Evolutionary conservation across 192 early-diverging fungal species (phyloP), one percentile per base, ranked within the genome.

Genomic region (Dissophora globulifera): DNA sequence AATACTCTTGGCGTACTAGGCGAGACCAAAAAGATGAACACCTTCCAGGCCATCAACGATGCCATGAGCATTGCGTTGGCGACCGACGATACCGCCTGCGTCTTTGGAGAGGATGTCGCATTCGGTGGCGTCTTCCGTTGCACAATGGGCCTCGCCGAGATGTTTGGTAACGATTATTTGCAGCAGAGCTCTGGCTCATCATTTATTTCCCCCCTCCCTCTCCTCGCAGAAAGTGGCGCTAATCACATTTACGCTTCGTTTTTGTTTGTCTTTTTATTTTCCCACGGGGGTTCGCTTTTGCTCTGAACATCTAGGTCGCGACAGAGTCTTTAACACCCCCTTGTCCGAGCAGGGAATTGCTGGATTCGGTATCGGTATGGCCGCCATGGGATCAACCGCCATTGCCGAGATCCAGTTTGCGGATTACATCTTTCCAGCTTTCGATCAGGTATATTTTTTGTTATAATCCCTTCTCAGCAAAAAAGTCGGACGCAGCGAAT

Each of bases 351-450:
- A 98, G 67, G 97, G 93, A 31, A 93, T 98, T 64, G 93, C 91
- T 25, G 97, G 96, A 31, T 98, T 98, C 78, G 96, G 84, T 11
- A 94, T 98, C 60, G 97, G 97, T 29, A 86, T 97, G 87, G 97
- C 97, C 3, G 82, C 96, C 19, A 90, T 94, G 66, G 97, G 97
- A 20, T 92, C 94, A 67, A 97, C 96, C 19, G 94, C 97, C 43
- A 94, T 98, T 70, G 97, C 97, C 26, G 97, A 98, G 79, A 97
- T 98, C 27, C 97, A 98, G 83, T 98, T 98, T 82, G 97, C 95
- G 5, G 97, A 99, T 82, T 99, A 99, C 66, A 94, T 99, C 15
- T 97, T 93, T 79, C 97, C 97, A 5, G 97, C 96, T 10, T 99
- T 97, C 72, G 97, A 99, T 81, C 97, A 98, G 83, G 88, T 92